Evolutionary conservation across 2,329 filamentous ascomycete genomes (phyloP), one percentile per base, ranked within the genome.

Genomic region (Aschersonia sp.): DNA sequence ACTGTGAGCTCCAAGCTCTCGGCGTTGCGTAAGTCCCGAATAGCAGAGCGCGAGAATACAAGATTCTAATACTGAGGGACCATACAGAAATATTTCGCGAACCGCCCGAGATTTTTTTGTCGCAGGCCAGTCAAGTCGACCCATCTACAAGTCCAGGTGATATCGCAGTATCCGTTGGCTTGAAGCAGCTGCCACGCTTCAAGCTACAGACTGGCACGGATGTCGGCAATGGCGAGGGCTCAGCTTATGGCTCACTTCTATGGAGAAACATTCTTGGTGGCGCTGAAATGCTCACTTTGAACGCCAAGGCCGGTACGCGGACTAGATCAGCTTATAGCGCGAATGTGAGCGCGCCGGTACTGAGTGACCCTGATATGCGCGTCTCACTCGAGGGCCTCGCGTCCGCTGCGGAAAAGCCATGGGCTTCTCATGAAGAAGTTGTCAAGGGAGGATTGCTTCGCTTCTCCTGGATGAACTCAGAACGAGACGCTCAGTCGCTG

Each of bases 191-290:
- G 54, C 84, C 86, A 32, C 82, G 85, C 40, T 79, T 97, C 59
- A 80, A 89, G 50, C 77, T 97, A 58, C 94, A 94, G 70, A 95
- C 89, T 0, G 92, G 92, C 51, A 97, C 92, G 6, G 91, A 97
- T 61, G 75, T 95, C 44, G 92, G 92, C 52, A 94, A 94, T 60
- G 82, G 87, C 29, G 92, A 98, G 65, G 92, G 91, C 38, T 94
- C 89, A 5, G 91, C 89, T 4, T 97, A 94, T 61, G 83, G 86
- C 54, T 91, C 92, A 55, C 75, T 89, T 43, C 74, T 91, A 46
- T 82, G 89, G 72, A 82, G 92, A 55, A 98, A 98, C 66, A 76
- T 98, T 51, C 87, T 98, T 61, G 92, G 92, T 46, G 92, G 92
- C 40, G 92, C 89, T 30, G 92, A 98, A 69, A 85, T 84, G 49